Evolutionary conservation across 2,329 filamentous ascomycete species (phyloP).

Genomic region (Pseudocercospora cruenta): DNA sequence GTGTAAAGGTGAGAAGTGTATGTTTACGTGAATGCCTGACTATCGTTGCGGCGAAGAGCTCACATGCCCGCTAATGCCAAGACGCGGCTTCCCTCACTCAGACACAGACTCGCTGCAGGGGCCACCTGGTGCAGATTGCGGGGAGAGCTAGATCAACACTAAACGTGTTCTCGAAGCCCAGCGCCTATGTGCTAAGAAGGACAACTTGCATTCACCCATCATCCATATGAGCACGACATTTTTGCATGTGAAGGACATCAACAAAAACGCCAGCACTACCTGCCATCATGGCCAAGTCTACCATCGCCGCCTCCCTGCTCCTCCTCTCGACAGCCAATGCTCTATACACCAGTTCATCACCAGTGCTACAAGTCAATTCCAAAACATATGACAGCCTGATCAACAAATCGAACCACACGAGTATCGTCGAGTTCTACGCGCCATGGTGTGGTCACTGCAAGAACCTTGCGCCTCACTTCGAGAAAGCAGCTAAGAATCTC

Average conservation of each 20-base stretch:
- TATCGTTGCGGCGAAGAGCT: not conserved
- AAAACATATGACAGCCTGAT: conserved; percentile 83
- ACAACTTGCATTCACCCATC: conserved; percentile 8
- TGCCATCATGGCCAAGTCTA: conserved; percentile 29
- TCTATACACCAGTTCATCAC: conserved; percentile 83
- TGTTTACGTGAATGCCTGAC: not conserved
- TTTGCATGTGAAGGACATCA: not conserved
- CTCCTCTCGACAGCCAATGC: conserved; percentile 68
- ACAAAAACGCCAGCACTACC: not conserved
- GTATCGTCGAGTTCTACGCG: conserved; percentile 72
- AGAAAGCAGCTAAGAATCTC: conserved; percentile 87
- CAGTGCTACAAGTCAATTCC: conserved; percentile 79
- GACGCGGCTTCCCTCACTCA: not conserved
- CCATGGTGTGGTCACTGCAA: conserved; percentile 98
- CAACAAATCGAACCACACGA: conserved; percentile 82
- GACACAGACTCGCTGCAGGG: not conserved
- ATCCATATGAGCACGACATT: not conserved
- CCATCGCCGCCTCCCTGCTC: conserved; percentile 61
- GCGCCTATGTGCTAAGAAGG: not conserved
- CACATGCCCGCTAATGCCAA: conserved; percentile 1
- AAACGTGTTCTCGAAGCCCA: conserved; percentile 4
- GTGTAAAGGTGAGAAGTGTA: not conserved
- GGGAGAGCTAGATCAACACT: conserved; percentile 5
- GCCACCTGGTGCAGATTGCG: not conserved
- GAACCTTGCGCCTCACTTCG: conserved; percentile 92